Percentiles rank a stretch among this genome's conserved stretches.
Evolutionary conservation across 805 yeast species (phyloP).

Genomic region (Lipomyces yamanashiensis): DNA sequence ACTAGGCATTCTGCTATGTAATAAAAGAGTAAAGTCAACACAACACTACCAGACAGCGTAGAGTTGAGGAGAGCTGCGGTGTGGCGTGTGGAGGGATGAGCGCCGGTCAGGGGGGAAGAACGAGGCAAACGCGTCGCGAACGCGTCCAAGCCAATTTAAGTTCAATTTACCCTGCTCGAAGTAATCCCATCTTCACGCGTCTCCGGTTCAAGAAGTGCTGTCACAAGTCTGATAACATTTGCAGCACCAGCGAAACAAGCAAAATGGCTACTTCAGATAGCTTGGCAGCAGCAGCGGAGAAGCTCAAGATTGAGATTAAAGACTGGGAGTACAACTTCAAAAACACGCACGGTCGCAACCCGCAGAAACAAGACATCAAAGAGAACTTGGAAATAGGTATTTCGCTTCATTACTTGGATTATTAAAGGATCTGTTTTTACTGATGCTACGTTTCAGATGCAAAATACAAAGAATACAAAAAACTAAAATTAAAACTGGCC

Average conservation of each 20-base stretch:
- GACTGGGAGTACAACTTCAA: conserved; percentile 59
- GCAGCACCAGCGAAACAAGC: not conserved
- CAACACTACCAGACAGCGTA: not conserved
- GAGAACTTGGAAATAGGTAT: conserved; percentile 46
- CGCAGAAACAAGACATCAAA: conserved; percentile 56
- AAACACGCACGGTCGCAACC: conserved; percentile 50
- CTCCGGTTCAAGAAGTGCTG: not conserved
- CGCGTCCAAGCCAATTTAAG: not conserved
- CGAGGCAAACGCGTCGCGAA: conserved; percentile 11
- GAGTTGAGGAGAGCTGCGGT: not conserved
- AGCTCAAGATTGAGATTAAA: conserved; percentile 54
- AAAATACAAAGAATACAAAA: conserved; percentile 29
- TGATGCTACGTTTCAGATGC: conserved; percentile 15
- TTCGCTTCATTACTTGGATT: not conserved
- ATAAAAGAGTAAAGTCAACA: not conserved
- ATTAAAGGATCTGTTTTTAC: not conserved
- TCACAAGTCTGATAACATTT: not conserved
- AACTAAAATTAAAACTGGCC: not conserved
- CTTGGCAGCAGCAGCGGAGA: conserved; percentile 8
- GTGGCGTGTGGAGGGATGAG: not conserved
- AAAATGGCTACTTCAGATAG: not conserved
- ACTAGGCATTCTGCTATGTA: conserved; percentile 24
- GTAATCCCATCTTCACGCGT: not conserved
- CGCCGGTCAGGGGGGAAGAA: not conserved
- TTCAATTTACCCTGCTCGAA: not conserved